Evolutionary conservation across 768 basidiomycete species (phyloP), one percentile per base, ranked within the genome.

Genomic region (Boletus coccyginus): DNA sequence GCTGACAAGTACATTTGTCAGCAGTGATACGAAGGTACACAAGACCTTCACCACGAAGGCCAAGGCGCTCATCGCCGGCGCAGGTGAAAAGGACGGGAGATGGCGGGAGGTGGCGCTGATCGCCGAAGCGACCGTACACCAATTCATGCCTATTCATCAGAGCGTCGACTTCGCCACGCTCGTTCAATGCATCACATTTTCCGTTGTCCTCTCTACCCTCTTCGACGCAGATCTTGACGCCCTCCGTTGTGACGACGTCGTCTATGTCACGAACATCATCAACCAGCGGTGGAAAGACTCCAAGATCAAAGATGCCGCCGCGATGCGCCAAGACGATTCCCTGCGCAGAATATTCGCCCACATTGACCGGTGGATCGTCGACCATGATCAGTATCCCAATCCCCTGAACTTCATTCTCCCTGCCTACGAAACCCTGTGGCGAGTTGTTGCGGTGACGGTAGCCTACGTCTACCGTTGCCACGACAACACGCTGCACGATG

Each of bases 371-470:
- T 78, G 86, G 58, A 57, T 86, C 27, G 69, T 72, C 33, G 58
- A 64, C 2, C 53, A 17, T 3, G 70, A 73, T 0, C 56, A 38
- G 8, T 57, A 62, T n/a, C 56, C 61, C 9, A 63, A 63, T 2
- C 83, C 84, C 0, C 59, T 86, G 0, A 74, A 87, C 46, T 77
- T 80, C 40, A 75, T 87, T 44, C 75, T 87, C 11, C 86, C 86
- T 0, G 70, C 83, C 0, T 87, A 79, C 69, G 86, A 87, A 59
- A 85, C 84, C 0, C 70, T 85, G 55, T 87, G 86, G 85, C 75
- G 84, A 0, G 78, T 87, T 27, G 78, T 85, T 27, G 84, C 83
- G 0, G 64, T 82, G 1, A 77, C 79, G 0, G 66, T 77, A 54
- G 73, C 71, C 1, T 47, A 62, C 17, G 24, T 57, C 51, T 63